These are phyloP conservation scores for Myotisia sp. DNA, from an alignment of 2,329 filamentous ascomycete species.

Conservation along the genomic window DNA sequence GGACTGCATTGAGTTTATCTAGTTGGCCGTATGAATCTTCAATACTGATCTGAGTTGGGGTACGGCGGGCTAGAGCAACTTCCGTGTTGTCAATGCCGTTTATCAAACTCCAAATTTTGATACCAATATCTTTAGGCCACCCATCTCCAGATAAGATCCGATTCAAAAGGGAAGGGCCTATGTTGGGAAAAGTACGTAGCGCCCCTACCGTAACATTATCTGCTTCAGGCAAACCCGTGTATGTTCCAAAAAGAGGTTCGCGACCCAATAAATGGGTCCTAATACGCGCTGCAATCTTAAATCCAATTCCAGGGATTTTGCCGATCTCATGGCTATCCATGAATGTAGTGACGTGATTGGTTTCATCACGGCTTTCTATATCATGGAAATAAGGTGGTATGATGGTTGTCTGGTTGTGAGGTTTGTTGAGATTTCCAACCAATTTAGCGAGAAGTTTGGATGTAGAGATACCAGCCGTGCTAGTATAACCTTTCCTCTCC, in stretches of 20 bases:
- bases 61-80: constrained; percentile 54
- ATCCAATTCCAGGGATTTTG: constrained; percentile 73
- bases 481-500: constrained; percentile 65
- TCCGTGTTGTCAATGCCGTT: constrained; percentile 66
- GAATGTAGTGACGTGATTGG: constrained; percentile 49
- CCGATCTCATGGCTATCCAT: constrained; percentile 63
- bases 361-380: constrained; percentile 5
- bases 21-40: constrained; percentile 78
- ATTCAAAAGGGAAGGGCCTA: constrained; percentile 53
- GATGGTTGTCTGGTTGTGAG: constrained; percentile 72
- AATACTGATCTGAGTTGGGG: constrained; percentile 83
- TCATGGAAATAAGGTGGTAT: constrained; percentile 43
- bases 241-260: constrained; percentile 21
- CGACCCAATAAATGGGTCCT: constrained; percentile 45
- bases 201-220: constrained; percentile 50
- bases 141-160: constrained; percentile 56
- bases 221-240: constrained; percentile 25
- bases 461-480: constrained; percentile 74
- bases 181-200: constrained; percentile 47
- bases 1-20: constrained; percentile 48
- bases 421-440: constrained; percentile 71
- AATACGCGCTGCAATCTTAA: constrained; percentile 57
- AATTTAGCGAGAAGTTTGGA: constrained; percentile 80
- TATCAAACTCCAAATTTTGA: constrained; percentile 60
- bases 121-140: constrained; percentile 55